phyloP scores from a whole-genome alignment of 768 basidiomycete species.

The Boletus huronensis region DNA sequence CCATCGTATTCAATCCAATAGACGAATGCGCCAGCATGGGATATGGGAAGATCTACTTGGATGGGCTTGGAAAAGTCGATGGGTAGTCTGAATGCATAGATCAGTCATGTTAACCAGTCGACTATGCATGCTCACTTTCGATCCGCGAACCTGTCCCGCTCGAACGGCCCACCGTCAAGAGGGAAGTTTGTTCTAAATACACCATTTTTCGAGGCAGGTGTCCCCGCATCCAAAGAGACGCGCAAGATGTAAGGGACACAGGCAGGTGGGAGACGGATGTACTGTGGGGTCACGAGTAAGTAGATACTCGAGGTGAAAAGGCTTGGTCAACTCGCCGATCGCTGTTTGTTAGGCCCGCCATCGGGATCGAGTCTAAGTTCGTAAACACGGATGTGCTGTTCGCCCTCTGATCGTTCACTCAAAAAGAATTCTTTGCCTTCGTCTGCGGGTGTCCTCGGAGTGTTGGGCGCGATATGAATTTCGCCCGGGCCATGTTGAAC shows the following conservation, averaged over 20 bases:
- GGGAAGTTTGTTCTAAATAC: conserved; percentile 97
- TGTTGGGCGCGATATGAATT: conserved; percentile 32
- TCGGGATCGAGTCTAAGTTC: conserved; percentile 84
- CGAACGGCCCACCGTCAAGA: conserved; percentile 84
- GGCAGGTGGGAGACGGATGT: conserved; percentile 93
- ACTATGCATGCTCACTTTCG: conserved; percentile 53
- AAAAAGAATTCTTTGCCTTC: conserved; percentile 90
- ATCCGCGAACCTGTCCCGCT: conserved; percentile 68
- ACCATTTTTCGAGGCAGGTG: conserved; percentile 85
- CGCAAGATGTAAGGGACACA: conserved; percentile 85
- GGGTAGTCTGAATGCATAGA: conserved; percentile 56
- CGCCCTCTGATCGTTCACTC: conserved; percentile 46
- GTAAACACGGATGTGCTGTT: conserved; percentile 75
- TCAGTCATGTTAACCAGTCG: conserved; percentile 11
- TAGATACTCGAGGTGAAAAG: neutral
- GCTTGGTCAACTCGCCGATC: conserved; percentile 57
- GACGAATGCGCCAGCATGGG: conserved; percentile 92
- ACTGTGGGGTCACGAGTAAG: conserved; percentile 46
- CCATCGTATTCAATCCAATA: conserved; percentile 94
- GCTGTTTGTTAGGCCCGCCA: conserved; percentile 84
- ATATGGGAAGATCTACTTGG: conserved; percentile 92
- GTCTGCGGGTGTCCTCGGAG: conserved; percentile 89
- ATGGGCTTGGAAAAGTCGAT: conserved; percentile 87
- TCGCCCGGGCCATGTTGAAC: neutral
- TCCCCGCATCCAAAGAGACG: conserved; percentile 88